Evolutionary conservation across 768 basidiomycete species (phyloP).

Genomic region (Clavulina sp.): DNA sequence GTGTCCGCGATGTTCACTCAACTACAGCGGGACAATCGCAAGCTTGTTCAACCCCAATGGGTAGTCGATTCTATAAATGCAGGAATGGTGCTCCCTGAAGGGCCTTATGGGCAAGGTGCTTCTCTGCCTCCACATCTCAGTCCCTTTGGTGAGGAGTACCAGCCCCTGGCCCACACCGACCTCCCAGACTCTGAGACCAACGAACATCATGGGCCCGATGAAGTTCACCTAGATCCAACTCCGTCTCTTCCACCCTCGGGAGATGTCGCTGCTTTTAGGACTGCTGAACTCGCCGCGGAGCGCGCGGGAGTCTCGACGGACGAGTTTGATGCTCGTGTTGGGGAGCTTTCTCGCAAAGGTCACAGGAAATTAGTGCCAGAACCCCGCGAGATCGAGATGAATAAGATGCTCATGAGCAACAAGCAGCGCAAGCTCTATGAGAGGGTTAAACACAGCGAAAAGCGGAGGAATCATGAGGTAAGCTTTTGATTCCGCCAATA

Average conservation of each 20-base stretch:
- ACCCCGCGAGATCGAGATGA: slow-evolving; percentile 61
- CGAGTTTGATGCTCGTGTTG: slow-evolving; percentile 35
- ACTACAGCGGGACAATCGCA: slow-evolving; percentile 43
- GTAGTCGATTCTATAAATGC: slow-evolving; percentile 89
- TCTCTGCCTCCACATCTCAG: slow-evolving; percentile 86
- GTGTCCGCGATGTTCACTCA: slow-evolving; percentile 25
- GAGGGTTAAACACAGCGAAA: slow-evolving; percentile 76
- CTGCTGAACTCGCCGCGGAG: slow-evolving; percentile 87
- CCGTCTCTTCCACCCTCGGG: slow-evolving; percentile 11
- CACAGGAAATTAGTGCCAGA: slow-evolving; percentile 18
- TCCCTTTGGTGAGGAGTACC: slow-evolving; percentile 78
- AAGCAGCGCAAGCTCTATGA: slow-evolving; percentile 87
- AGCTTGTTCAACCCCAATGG: slow-evolving; percentile 96
- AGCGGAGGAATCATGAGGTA: slow-evolving; percentile 65
- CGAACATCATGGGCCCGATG: no score
- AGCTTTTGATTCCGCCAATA: slow-evolving; percentile 15
- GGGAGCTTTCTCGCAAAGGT: slow-evolving; percentile 48
- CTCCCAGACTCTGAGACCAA: slow-evolving; percentile 30
- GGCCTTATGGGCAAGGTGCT: slow-evolving; percentile 68
- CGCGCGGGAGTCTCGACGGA: slow-evolving; percentile 66
- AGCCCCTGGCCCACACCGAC: slow-evolving; percentile 52
- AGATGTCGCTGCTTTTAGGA: slow-evolving; percentile 55
- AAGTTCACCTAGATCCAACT: slow-evolving; percentile 17
- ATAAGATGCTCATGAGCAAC: slow-evolving; percentile 96
- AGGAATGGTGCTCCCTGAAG: slow-evolving; percentile 67